Evolutionary conservation across 164 flowering plant genomes (phyloP), one percentile per base, ranked within the genome.

Genomic region (Vitis labrusca): DNA sequence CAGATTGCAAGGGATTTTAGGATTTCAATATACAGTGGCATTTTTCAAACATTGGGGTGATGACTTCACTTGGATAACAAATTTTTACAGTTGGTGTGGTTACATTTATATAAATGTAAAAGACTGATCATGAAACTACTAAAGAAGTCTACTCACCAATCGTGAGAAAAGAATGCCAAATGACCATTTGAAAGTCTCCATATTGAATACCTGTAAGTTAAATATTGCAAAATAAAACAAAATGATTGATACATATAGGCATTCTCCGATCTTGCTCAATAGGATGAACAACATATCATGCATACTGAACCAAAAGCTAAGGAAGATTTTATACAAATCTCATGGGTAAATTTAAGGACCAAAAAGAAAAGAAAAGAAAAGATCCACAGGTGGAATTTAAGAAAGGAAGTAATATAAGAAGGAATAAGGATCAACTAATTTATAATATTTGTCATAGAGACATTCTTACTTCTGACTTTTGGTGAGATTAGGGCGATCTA

Each of bases 81-180:
- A 37, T 37, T 37, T 37, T 37, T 37, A 37, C 44, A 37, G 44
- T 37, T 37, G 44, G 6, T 37, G 44, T 37, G 44, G 5, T 37
- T 37, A 37, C 7, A 6, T 37, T 37, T 37, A 37, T 37, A 37
- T 6, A 37, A 37, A 5, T 37, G 5, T 1, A 61, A 61, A 16
- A 27, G 6, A 19, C 23, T 66, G 50, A 44, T 11, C 11, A 23
- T 37, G 14, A 13, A 23, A 23, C 27, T 23, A 14, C 19, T 32
- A 51, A 19, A 12, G 16, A 63, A 54, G 37, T 70, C 60, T 23
- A 81, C 97, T 84, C 79, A 92, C 97, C 84, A 92, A 82, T 51
- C 97, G 97, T 60, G 99, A 94, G 82, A 94, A 94, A 55, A 94
- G 99, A 81, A 94, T 92, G 61, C 99, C 97, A 74, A 94, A 92